A percentile compares a stretch with the other conserved stretches of the same genome.
These are phyloP conservation scores for Steccherinum ochraceum DNA, from an alignment of 768 basidiomycete genomes.

Conservation along the genomic window DNA sequence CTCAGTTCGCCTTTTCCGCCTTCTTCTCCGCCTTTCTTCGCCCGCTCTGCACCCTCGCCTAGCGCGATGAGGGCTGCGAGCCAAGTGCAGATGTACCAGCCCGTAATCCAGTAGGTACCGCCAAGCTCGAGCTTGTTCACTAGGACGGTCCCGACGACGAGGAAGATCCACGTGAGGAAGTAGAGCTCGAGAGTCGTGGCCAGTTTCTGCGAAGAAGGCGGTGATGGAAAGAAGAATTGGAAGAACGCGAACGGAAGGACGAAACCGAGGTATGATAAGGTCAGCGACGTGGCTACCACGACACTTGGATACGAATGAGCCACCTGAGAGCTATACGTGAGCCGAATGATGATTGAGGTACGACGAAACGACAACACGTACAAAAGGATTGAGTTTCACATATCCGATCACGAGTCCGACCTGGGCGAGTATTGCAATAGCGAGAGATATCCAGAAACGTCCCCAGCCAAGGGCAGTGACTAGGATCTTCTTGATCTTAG, in stretches of 20 bases:
- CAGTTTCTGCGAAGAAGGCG: conserved; percentile 41
- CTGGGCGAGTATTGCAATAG: conserved; percentile 40
- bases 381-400: conserved; percentile 56
- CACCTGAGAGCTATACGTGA: conserved; percentile 35
- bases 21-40: conserved; percentile 11
- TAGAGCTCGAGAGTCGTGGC: conserved; percentile 49
- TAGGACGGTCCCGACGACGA: conserved; percentile 43
- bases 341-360: neutral
- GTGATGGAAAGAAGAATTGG: conserved; percentile 22
- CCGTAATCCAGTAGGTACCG: conserved; percentile 50
- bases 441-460: conserved; percentile 58
- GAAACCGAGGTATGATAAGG: conserved; percentile 45
- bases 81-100: conserved; percentile 44
- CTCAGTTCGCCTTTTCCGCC: conserved; percentile 10
- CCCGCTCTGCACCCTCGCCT: conserved; percentile 27
- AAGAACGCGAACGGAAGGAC: conserved; percentile 32
- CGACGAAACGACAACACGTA: conserved; percentile 27
- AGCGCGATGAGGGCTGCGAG: conserved; percentile 33
- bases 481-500: conserved; percentile 21
- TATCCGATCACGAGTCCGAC: conserved; percentile 41
- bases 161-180: conserved; percentile 51
- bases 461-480: conserved; percentile 40
- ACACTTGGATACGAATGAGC: conserved; percentile 51
- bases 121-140: conserved; percentile 39
- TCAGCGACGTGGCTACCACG: conserved; percentile 42